phyloP scores from a whole-genome alignment of 495 filamentous ascomycete genomes.

The Darksidea phi region DNA sequence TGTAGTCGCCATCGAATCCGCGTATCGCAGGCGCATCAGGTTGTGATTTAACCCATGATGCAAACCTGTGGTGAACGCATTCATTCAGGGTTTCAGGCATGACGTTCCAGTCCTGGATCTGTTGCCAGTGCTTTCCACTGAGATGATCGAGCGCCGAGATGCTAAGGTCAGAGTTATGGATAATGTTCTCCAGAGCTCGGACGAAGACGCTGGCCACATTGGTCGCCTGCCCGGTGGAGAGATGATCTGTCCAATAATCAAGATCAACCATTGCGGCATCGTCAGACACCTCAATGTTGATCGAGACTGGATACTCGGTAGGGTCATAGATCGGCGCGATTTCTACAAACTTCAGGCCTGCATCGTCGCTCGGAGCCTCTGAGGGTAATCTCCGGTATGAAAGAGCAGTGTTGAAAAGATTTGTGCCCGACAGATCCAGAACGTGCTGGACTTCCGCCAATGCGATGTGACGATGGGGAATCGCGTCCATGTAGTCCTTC shows the following conservation, averaged over 20 bases:
- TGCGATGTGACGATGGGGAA: constrained; percentile 27
- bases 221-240: constrained; percentile 49
- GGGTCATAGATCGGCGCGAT: constrained; percentile 22
- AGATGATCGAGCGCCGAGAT: constrained; percentile 27
- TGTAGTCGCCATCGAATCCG: constrained; percentile 33
- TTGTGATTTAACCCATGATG: constrained; percentile 10
- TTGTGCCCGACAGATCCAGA: constrained; percentile 15
- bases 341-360: constrained; percentile 10
- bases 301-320: constrained; percentile 32
- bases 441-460: constrained; percentile 32
- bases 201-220: constrained; percentile 47
- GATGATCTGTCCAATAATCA: constrained; percentile 51
- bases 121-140: constrained; percentile 29
- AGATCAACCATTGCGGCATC: constrained; percentile 49
- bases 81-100: constrained; percentile 27
- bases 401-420: constrained; percentile 32
- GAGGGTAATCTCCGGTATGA: constrained; percentile 25
- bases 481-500: constrained; percentile 23
- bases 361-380: background rate
- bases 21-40: constrained; percentile 31
- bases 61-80: constrained; percentile 32
- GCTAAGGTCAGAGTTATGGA: constrained; percentile 17
- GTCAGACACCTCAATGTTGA: constrained; percentile 49
- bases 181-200: constrained; percentile 24
- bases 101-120: constrained; percentile 29